Base-by-base conservation (phyloP, 305 asterid species). In the Fraxinus latifolia region DNA sequence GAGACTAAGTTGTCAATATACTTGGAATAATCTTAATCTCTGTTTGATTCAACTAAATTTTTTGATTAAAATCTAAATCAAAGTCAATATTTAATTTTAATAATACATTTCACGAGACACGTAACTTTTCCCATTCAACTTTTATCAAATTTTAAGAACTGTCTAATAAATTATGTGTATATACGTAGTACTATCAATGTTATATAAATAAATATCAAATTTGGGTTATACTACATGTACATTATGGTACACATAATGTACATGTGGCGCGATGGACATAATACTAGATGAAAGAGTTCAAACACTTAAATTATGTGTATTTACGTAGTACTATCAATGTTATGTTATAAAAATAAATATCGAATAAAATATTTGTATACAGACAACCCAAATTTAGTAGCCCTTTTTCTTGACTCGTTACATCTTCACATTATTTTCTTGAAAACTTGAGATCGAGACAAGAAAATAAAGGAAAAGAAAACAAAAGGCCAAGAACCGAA, bases 401-500 rank as follows among this genome's bases (percentile, higher is more conserved):
- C 50, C 29, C n/a, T 31, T 7, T n/a, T 1, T 33, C 21, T 60
- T 50, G 71, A 2, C 71, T 82, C 19, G 7, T 78, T 11, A 60
- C 55, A 58, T 25, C 60, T 58, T 78, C 47, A 15, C 60, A 36
- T 14, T 72, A 17, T 21, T 68, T 58, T 19, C 5, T 58, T 58
- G 29, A 6, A 58, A 7, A 7, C 68, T 19, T 7, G 68, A 19
- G 29, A 5, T 9, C 12, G 4, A 58, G 68, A 58, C 68, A 58
- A 58, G 27, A 19, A 58, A 68, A 68, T 25, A 68, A 68, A 12
- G 37, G 21, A 68, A 29, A 65, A 75, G 29, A 70, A 29, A 72
- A 80, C 50, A 77, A 80, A 74, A 34, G 47, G 84, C 42, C 68
- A 12, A 32, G 19, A 39, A 67, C 87, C 62, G 27, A 2, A 76